Conservation (phyloP, 768 basidiomycete genomes). For the Termitomyces sp. region DNA sequence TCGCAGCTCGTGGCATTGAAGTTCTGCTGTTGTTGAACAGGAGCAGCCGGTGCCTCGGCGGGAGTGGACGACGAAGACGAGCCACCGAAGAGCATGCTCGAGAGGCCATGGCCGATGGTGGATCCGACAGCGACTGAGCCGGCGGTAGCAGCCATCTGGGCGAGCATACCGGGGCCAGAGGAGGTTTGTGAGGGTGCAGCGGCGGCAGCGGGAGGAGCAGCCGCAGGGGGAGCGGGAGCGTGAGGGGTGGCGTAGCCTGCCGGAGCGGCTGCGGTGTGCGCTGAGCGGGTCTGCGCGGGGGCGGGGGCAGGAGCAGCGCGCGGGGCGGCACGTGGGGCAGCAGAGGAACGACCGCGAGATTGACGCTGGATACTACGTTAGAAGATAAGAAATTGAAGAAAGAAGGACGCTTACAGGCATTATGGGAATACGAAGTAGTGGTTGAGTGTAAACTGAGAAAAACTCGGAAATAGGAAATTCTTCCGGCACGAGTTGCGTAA, state of each 20-base stretch:
- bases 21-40: slow-evolving; percentile 39
- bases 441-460: slow-evolving; percentile 20
- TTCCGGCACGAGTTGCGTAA: slow-evolving; percentile 12
- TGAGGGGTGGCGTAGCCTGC: slow-evolving; percentile 36
- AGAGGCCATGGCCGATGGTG: slow-evolving; percentile 86
- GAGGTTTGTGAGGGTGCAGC: slow-evolving; percentile 37
- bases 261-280: slow-evolving; percentile 47
- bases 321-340: slow-evolving; percentile 44
- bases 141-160: slow-evolving; percentile 87
- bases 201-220: slow-evolving; percentile 37
- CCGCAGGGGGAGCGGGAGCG: slow-evolving; percentile 34
- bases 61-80: slow-evolving; percentile 34
- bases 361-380: slow-evolving; percentile 45
- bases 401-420: slow-evolving; percentile 33
- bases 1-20: slow-evolving; percentile 55
- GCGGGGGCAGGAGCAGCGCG: slow-evolving; percentile 36
- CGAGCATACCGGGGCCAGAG: slow-evolving; percentile 63
- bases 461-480: slow-evolving; percentile 14
- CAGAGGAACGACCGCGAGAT: slow-evolving; percentile 70
- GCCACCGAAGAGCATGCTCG: slow-evolving; percentile 85
- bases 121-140: slow-evolving; percentile 88
- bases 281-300: slow-evolving; percentile 40
- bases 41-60: slow-evolving; percentile 43
- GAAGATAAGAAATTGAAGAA: neutral
- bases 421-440: slow-evolving; percentile 20